Evolutionary conservation across 1,139 yeast genomes (phyloP).

Genomic region (Nematodospora anomalae): DNA sequence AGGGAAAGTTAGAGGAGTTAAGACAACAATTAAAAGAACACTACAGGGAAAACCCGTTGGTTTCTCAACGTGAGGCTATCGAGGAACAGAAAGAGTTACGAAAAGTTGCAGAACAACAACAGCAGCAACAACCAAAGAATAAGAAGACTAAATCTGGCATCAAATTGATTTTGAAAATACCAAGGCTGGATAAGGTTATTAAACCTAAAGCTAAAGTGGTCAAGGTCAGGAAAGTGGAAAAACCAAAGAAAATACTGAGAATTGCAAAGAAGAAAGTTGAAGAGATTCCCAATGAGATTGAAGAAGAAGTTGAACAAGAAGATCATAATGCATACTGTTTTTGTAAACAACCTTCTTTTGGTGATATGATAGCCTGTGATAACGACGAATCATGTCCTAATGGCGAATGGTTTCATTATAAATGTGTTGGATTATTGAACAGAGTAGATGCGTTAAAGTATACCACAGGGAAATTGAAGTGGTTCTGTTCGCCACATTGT

Average conservation of each 20-base stretch:
- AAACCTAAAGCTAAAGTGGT: slow-evolving; percentile 10
- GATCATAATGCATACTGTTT: slow-evolving; percentile 37
- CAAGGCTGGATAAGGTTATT: slow-evolving; percentile 15
- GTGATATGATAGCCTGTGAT: slow-evolving; percentile 51
- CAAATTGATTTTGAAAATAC: slow-evolving; percentile 32
- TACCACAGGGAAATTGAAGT: slow-evolving; percentile 36
- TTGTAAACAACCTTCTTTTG: slow-evolving; percentile 46
- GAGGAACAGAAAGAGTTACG: slow-evolving; percentile 28
- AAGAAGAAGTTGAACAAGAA: slow-evolving; percentile 19
- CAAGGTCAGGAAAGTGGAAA: slow-evolving; percentile 9
- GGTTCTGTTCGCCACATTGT: slow-evolving; percentile 46
- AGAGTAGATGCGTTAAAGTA: slow-evolving; percentile 42
- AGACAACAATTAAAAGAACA: slow-evolving; percentile 35
- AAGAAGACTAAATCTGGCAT: slow-evolving; percentile 19
- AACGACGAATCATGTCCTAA: slow-evolving; percentile 41
- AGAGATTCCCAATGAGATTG: slow-evolving; percentile 1
- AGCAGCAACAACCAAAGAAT: slow-evolving; percentile 22
- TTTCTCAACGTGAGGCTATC: slow-evolving; percentile 43
- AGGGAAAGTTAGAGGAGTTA: slow-evolving; percentile 22
- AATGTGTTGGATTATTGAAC: slow-evolving; percentile 45
- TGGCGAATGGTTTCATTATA: slow-evolving; percentile 53
- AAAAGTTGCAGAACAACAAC: slow-evolving; percentile 18
- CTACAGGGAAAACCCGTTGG: slow-evolving; percentile 36
- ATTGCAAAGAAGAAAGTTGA: slow-evolving; percentile 6
- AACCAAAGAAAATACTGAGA: slow-evolving; percentile 3